These are phyloP conservation scores for Golovinomyces cichoracearum DNA, from an alignment of 2,329 filamentous ascomycete genomes.

Conservation along the genomic window DNA sequence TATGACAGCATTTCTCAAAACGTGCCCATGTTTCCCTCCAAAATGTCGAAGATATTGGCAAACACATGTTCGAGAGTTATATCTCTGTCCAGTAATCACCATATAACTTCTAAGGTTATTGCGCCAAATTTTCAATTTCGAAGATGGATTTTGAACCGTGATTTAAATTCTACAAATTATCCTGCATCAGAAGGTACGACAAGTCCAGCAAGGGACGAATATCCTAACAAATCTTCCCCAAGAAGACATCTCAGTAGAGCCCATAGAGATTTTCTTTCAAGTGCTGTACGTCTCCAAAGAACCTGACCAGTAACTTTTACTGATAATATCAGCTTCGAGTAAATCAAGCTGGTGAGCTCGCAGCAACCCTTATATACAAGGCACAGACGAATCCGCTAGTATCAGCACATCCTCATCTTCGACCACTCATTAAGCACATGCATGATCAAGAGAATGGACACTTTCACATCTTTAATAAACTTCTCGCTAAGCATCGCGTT, in stretches of 20 bases:
- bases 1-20: too few species aligned
- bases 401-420: slow-evolving; percentile 59
- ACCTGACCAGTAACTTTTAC: not conserved
- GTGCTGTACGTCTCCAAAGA: slow-evolving; percentile 27
- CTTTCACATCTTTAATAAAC: slow-evolving; percentile 56
- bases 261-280: slow-evolving; percentile 50
- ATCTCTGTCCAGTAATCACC: too few species aligned
- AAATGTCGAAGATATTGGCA: too few species aligned
- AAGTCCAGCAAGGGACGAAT: not conserved
- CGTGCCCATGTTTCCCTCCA: too few species aligned
- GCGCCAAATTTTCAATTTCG: too few species aligned
- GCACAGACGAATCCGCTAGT: slow-evolving; percentile 66
- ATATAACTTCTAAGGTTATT: too few species aligned
- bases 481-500: slow-evolving; percentile 66
- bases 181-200: not conserved
- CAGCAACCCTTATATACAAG: slow-evolving; percentile 78
- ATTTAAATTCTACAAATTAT: too few species aligned
- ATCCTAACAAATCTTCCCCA: slow-evolving; percentile 9
- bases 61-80: too few species aligned
- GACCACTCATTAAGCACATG: slow-evolving; percentile 89
- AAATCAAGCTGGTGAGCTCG: slow-evolving; percentile 94
- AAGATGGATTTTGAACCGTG: too few species aligned
- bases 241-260: slow-evolving; percentile 32
- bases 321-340: slow-evolving; percentile 41
- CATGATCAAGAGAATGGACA: slow-evolving; percentile 86